Conservation (phyloP, 2,329 filamentous ascomycete genomes). For the Aspergillus pseudoterreus region DNA sequence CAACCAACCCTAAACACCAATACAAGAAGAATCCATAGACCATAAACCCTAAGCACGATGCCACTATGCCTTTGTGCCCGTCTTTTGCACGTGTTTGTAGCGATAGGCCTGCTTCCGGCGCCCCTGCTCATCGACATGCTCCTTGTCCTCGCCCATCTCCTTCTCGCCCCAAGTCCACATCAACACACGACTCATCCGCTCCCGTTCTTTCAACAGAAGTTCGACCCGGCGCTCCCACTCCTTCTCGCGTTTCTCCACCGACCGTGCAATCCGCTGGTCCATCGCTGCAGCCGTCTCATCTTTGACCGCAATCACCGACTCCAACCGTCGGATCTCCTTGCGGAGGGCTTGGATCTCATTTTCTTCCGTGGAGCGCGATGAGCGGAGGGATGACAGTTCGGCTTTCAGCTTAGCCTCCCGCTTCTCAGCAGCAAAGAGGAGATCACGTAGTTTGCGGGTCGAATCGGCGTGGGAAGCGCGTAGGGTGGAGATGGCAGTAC, state of each 20-base stretch:
- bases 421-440: constrained; percentile 31
- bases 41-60: no score
- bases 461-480: constrained; percentile 36
- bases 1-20: no score
- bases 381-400: constrained; percentile 28
- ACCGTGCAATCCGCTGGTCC: constrained; percentile 37
- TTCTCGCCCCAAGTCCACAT: constrained; percentile 41
- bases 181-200: constrained; percentile 37
- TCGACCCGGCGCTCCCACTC: constrained; percentile 42
- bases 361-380: constrained; percentile 18
- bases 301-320: constrained; percentile 35
- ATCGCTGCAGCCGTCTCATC: constrained; percentile 38
- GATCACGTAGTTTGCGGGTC: constrained; percentile 31
- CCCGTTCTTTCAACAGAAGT: constrained; percentile 38
- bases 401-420: constrained; percentile 32
- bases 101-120: constrained; percentile 31
- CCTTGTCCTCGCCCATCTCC: constrained; percentile 30
- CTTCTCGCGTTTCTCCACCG: constrained; percentile 40
- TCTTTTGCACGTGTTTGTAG: constrained; percentile 32
- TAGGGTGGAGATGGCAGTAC: constrained; percentile 33
- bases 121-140: constrained; percentile 20
- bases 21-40: no score
- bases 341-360: constrained; percentile 25
- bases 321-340: constrained; percentile 30
- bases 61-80: background rate